Percentiles rank a stretch among this genome's conserved stretches.
These are phyloP conservation scores for Aureobasidium sp. DNA, from an alignment of 2,329 filamentous ascomycete genomes.

Conservation along the genomic window DNA sequence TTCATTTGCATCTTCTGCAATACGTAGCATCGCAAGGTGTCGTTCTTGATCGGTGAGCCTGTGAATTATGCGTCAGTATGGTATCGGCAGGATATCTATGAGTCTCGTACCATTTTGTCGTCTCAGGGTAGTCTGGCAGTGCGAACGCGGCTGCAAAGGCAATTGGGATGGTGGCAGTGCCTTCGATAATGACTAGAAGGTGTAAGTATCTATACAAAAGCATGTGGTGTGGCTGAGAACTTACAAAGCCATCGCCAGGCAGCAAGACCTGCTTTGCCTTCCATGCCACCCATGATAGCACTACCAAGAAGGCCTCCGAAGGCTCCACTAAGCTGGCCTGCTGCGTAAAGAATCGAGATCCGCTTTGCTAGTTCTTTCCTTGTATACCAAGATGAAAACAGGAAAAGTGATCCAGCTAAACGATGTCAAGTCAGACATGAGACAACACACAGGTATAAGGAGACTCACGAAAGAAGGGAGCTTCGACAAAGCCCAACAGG, in stretches of 20 bases:
- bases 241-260: conserved; percentile 12
- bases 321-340: conserved; percentile 39
- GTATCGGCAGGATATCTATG: too few relatives aligned
- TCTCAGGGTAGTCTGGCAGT: conserved; percentile 44
- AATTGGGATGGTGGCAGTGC: conserved; percentile 19
- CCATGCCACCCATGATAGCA: conserved; percentile 18
- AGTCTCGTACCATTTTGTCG: conserved; percentile 36
- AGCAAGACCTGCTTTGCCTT: conserved; percentile 31
- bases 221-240: conserved; percentile 12
- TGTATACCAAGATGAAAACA: conserved; percentile 37
- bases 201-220: neutral
- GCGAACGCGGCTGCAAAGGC: conserved; percentile 23
- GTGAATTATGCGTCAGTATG: neutral
- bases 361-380: conserved; percentile 52
- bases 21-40: conserved; percentile 44
- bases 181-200: conserved; percentile 27
- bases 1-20: conserved; percentile 41
- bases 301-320: conserved; percentile 40
- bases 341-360: conserved; percentile 37
- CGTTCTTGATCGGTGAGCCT: conserved; percentile 41
- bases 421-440: conserved; percentile 11
- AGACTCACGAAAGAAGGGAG: conserved; percentile 27
- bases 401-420: conserved; percentile 24
- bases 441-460: neutral
- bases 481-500: conserved; percentile 35